Percentiles rank a stretch among this genome's conserved stretches.
Evolutionary conservation across 352 stramenopile genomes (phyloP).

Genomic region (Pythium brassicae): DNA sequence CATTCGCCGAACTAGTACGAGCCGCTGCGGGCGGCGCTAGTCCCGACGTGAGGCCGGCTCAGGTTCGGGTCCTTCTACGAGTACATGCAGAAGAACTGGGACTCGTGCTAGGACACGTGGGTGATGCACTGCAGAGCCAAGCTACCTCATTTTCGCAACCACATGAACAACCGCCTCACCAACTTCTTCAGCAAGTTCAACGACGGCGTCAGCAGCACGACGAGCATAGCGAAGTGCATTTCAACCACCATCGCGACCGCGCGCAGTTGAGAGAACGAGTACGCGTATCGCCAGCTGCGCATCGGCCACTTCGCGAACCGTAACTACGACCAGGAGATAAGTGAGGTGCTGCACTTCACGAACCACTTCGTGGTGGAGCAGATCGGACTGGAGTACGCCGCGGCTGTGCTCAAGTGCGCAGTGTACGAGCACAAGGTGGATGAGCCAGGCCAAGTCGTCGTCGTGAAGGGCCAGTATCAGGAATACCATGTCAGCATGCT

Average conservation of each 20-base stretch:
- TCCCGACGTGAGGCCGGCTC: too few relatives aligned
- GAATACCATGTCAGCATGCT: background rate
- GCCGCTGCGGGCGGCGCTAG: background rate
- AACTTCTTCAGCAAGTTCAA: too few relatives aligned
- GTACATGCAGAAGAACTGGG: too few relatives aligned
- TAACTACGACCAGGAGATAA: background rate
- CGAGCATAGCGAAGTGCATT: background rate
- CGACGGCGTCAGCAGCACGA: too few relatives aligned
- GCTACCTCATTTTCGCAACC: too few relatives aligned
- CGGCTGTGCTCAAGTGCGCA: background rate
- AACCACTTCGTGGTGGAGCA: background rate
- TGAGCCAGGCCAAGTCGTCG: background rate
- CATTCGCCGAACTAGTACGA: conserved; percentile 1
- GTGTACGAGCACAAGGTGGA: background rate
- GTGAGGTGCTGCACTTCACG: background rate
- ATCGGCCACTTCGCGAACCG: background rate
- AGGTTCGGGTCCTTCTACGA: too few relatives aligned
- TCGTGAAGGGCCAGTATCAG: background rate
- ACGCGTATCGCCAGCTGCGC: background rate
- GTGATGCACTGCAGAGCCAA: too few relatives aligned
- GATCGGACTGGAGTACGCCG: background rate
- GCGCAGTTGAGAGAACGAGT: background rate
- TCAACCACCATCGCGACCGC: background rate
- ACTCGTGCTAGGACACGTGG: too few relatives aligned
- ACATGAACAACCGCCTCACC: too few relatives aligned